These are phyloP conservation scores for Cryptococcus sp. DNA, from an alignment of 1,284 basidiomycete genomes.

Conservation along the genomic window DNA sequence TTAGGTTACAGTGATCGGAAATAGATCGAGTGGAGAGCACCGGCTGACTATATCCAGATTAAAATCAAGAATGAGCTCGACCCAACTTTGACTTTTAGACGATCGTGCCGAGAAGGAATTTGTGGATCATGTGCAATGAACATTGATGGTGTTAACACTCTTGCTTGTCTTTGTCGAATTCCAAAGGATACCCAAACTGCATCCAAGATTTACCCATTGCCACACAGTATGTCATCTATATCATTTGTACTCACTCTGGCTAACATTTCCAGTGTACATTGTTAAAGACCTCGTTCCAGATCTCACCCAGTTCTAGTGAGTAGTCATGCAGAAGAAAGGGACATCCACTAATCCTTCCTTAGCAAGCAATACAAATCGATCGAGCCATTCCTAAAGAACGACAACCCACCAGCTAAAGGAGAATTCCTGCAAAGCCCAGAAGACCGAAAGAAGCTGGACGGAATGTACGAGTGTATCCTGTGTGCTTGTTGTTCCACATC, in stretches of 20 bases:
- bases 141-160: constrained; percentile 95
- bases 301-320: constrained; percentile 49
- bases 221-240: constrained; percentile 69
- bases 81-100: constrained; percentile 91
- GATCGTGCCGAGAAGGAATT: constrained; percentile 96
- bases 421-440: constrained; percentile 80
- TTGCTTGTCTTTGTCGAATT: constrained; percentile 95
- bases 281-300: constrained; percentile 95
- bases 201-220: constrained; percentile 94
- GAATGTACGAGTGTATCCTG: constrained; percentile 81
- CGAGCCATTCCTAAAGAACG: constrained; percentile 89
- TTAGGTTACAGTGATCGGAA: background rate
- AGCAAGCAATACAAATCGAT: constrained; percentile 99
- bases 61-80: constrained; percentile 99
- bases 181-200: constrained; percentile 69
- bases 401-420: constrained; percentile 71
- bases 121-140: constrained; percentile 99
- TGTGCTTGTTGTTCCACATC: constrained; percentile 90
- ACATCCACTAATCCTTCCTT: no score
- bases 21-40: background rate
- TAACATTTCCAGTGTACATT: constrained; percentile 73
- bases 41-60: constrained; percentile 57
- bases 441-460: constrained; percentile 93
- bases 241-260: background rate
- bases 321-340: no score